Percentiles rank a stretch among this genome's conserved stretches.
Conservation (phyloP, 306 rosid genomes). For the Castanospermum australe region DNA sequence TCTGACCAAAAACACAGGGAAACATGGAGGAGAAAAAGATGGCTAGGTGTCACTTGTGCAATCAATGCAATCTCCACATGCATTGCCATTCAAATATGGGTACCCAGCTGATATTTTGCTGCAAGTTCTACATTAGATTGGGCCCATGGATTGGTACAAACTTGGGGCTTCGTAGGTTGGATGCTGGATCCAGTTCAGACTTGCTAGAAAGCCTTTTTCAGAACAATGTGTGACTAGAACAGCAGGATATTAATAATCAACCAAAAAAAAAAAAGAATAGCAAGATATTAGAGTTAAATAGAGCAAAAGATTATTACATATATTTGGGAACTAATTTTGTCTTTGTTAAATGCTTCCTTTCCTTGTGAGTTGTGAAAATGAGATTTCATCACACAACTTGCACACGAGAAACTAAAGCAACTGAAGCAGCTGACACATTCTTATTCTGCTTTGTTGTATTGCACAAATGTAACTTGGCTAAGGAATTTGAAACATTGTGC, state of each 20-base stretch:
- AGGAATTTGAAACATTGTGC: conserved; percentile 3
- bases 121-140: not conserved
- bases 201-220: not conserved
- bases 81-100: not conserved
- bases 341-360: not conserved
- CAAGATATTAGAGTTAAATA: not conserved
- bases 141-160: not conserved
- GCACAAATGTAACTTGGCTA: not conserved
- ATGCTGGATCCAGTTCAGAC: not conserved
- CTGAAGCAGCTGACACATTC: not conserved
- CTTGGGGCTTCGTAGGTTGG: not conserved
- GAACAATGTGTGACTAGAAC: not conserved
- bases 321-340: no score
- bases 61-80: not conserved
- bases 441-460: not conserved
- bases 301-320: not conserved
- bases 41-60: conserved; percentile 24
- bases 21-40: not conserved
- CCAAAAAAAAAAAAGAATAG: not conserved
- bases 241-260: not conserved
- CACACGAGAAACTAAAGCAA: not conserved
- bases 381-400: not conserved
- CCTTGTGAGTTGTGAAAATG: not conserved
- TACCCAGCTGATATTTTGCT: not conserved
- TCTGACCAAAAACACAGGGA: not conserved